Conservation (phyloP, 495 filamentous ascomycete species). For the Trypethelium eluteriae region DNA sequence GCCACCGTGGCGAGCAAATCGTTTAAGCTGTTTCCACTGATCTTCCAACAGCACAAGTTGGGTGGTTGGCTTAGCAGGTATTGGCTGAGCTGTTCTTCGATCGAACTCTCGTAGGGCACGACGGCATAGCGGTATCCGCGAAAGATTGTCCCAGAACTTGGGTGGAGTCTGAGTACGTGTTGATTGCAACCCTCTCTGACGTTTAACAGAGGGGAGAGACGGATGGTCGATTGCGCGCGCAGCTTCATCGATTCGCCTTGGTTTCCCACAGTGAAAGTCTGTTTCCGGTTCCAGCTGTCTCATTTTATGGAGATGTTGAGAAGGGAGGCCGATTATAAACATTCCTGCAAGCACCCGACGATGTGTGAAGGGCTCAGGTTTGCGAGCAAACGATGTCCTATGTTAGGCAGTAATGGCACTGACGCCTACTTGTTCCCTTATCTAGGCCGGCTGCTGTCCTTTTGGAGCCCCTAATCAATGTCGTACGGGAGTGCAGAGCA, state of each 20-base stretch:
- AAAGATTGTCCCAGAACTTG: slow-evolving; percentile 27
- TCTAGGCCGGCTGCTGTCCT: not conserved
- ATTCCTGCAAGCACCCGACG: slow-evolving; percentile 3
- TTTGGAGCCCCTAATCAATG: not conserved
- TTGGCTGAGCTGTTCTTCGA: slow-evolving; percentile 22
- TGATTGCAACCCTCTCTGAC: slow-evolving; percentile 3
- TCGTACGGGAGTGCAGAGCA: not conserved
- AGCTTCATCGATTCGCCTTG: slow-evolving; percentile 8
- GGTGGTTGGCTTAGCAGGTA: slow-evolving; percentile 5
- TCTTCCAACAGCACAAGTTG: not conserved
- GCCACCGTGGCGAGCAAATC: slow-evolving; percentile 29
- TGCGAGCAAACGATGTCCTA: slow-evolving; percentile 8
- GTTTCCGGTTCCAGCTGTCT: not conserved
- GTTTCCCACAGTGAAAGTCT: slow-evolving; percentile 2
- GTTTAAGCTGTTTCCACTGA: slow-evolving; percentile 19
- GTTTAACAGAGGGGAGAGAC: not conserved
- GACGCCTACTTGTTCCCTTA: not conserved
- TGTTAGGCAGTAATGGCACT: slow-evolving; percentile 5
- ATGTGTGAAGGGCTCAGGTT: not conserved
- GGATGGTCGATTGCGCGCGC: not conserved
- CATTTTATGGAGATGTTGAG: slow-evolving; percentile 4
- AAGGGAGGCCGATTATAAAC: slow-evolving; percentile 5
- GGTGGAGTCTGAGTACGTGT: slow-evolving; percentile 18
- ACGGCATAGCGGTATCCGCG: slow-evolving; percentile 20
- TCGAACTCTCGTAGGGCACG: slow-evolving; percentile 26